Evolutionary conservation across 257 asterid species (phyloP).

Genomic region (Fraxinus quadrangulata): DNA sequence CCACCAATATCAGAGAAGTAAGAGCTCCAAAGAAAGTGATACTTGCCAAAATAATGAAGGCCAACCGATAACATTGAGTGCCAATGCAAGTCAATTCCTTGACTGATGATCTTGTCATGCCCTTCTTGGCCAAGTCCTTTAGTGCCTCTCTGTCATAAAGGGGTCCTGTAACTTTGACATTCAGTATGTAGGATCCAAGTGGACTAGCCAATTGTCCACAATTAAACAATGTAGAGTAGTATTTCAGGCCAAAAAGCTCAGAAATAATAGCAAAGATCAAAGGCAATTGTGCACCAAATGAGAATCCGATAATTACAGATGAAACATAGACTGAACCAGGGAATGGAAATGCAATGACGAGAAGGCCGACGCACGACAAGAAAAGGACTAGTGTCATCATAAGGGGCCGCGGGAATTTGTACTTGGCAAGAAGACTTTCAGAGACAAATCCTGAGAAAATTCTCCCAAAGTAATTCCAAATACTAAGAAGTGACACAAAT

Average conservation of each 20-base stretch:
- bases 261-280: slow-evolving; percentile 60
- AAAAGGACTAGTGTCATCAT: slow-evolving; percentile 72
- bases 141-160: slow-evolving; percentile 71
- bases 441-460: slow-evolving; percentile 77
- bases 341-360: slow-evolving; percentile 68
- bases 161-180: slow-evolving; percentile 62
- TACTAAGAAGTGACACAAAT: slow-evolving; percentile 67
- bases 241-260: slow-evolving; percentile 71
- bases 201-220: slow-evolving; percentile 85
- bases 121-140: slow-evolving; percentile 50
- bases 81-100: slow-evolving; percentile 67
- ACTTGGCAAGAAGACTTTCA: slow-evolving; percentile 44
- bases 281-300: slow-evolving; percentile 76
- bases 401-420: slow-evolving; percentile 67
- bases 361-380: slow-evolving; percentile 60
- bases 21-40: slow-evolving; percentile 62
- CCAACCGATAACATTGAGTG: slow-evolving; percentile 44
- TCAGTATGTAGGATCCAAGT: slow-evolving; percentile 65
- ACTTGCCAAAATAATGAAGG: slow-evolving; percentile 55
- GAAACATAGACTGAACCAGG: slow-evolving; percentile 64
- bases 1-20: slow-evolving; percentile 57
- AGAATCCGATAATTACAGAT: slow-evolving; percentile 71
- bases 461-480: slow-evolving; percentile 82
- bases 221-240: slow-evolving; percentile 69
- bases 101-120: slow-evolving; percentile 52